Conservation (phyloP, 352 stramenopile species). For the Achlya hypogyna region DNA sequence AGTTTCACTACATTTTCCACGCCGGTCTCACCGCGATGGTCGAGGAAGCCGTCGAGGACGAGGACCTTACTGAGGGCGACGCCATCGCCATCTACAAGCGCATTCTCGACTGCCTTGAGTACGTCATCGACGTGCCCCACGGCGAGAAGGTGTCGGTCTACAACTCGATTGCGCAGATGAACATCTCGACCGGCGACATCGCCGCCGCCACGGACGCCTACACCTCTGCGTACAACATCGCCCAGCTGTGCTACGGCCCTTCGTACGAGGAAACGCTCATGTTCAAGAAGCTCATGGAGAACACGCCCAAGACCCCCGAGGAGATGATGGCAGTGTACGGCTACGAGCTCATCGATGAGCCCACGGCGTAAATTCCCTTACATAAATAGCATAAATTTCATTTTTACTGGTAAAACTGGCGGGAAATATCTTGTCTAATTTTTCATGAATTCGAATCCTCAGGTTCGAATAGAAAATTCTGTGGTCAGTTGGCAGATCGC, state of each 20-base stretch:
- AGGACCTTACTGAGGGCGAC: conserved; percentile 27
- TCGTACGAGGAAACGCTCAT: conserved; percentile 55
- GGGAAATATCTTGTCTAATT: too few species aligned
- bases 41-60: conserved; percentile 1
- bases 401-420: too few species aligned
- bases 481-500: too few species aligned
- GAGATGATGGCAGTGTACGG: conserved; percentile 53
- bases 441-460: too few species aligned
- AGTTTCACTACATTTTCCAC: conserved; percentile 65
- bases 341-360: not conserved
- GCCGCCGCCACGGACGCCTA: conserved; percentile 43
- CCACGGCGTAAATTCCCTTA: not conserved
- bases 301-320: conserved; percentile 45
- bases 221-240: conserved; percentile 39
- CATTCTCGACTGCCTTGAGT: conserved; percentile 61
- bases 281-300: conserved; percentile 47
- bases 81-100: conserved; percentile 41
- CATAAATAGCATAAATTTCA: not conserved
- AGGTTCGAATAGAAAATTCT: too few species aligned
- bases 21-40: conserved; percentile 53
- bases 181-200: conserved; percentile 49
- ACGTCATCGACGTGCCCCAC: conserved; percentile 44
- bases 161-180: conserved; percentile 67
- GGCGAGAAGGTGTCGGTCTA: conserved; percentile 81
- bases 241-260: conserved; percentile 44